Base-by-base conservation (phyloP, 129 eudicot species). In the Glebionis coronaria region DNA sequence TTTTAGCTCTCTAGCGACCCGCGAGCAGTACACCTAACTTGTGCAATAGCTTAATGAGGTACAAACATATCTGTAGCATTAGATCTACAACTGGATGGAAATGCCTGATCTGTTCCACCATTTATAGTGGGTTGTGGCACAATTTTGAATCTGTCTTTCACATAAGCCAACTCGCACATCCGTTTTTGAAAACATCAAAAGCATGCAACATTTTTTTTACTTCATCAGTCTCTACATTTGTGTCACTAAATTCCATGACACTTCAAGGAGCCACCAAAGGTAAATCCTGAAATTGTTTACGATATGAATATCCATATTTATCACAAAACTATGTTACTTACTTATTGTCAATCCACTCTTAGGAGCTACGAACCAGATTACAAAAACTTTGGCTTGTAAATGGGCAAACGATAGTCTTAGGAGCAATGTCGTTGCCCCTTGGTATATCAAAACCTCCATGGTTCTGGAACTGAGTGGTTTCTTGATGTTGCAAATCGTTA, bases 381-480 rank as follows among this genome's bases (percentile, higher is more conserved):
- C 90, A 20, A 85, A 68, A 61, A 82, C 71, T 62, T 72, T 88
- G 82, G 96, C 96, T 15, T 88, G 96, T 74, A 90, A 88, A 69
- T 88, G 96, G 93, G 96, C 93, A 28, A 81, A 83, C 78, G 93
- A 88, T 74, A 74, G 80, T 63, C 85, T 88, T 73, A 76, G 96
- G 69, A 72, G 82, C 72, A 88, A 88, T 72, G 82, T 87, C 59
- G 90, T 85, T 47, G 96, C 92, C 35, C 96, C 96, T 53, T 84
- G 90, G 95, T 84, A 84, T 75, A 87, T 82, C 67, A 82, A 66
- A 64, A 87, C 95, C 52, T 82, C 95, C 53, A 83, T 87, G 84
- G 90, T 84, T 55, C n/a, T n/a, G n/a, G n/a, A n/a, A n/a, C n/a
- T n/a, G n/a, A n/a, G n/a, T n/a, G n/a, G n/a, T n/a, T n/a, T n/a